A percentile compares a stretch with the other conserved stretches of the same genome.
Evolutionary conservation across 345 rosid genomes (phyloP).

Genomic region (Citrus medica): DNA sequence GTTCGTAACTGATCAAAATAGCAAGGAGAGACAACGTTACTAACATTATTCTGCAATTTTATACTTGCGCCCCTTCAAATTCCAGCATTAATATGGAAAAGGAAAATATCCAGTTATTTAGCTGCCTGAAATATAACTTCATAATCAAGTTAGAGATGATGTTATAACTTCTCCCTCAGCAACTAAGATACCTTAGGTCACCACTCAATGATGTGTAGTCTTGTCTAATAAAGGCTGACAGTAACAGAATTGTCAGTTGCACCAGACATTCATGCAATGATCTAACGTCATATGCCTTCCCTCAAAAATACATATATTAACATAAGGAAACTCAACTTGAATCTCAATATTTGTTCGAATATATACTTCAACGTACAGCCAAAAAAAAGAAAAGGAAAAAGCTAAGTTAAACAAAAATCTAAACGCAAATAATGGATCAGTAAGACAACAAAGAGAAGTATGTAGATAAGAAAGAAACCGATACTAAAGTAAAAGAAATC

Average conservation of each 20-base stretch:
- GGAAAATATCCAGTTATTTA: constrained; percentile 1
- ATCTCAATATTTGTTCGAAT: neutral
- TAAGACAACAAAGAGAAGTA: neutral
- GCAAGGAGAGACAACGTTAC: constrained; percentile 16
- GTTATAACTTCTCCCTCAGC: neutral
- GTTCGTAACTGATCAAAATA: constrained; percentile 70
- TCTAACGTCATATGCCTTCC: neutral
- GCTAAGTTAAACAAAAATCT: neutral
- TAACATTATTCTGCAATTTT: neutral
- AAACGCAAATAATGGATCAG: neutral
- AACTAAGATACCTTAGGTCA: neutral
- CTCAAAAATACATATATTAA: neutral
- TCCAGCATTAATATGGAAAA: neutral
- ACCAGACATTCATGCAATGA: constrained; percentile 4
- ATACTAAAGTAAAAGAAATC: neutral
- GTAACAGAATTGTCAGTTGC: neutral
- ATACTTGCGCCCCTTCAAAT: constrained; percentile 2
- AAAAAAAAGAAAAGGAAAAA: neutral
- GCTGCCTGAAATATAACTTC: constrained; percentile 14
- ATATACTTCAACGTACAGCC: neutral
- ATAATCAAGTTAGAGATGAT: neutral
- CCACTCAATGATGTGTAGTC: neutral
- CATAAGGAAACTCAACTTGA: constrained; percentile 1
- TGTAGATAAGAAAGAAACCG: neutral
- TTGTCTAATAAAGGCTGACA: neutral